Conservation (phyloP, 768 basidiomycete genomes). For the Kwoniella sp. region DNA sequence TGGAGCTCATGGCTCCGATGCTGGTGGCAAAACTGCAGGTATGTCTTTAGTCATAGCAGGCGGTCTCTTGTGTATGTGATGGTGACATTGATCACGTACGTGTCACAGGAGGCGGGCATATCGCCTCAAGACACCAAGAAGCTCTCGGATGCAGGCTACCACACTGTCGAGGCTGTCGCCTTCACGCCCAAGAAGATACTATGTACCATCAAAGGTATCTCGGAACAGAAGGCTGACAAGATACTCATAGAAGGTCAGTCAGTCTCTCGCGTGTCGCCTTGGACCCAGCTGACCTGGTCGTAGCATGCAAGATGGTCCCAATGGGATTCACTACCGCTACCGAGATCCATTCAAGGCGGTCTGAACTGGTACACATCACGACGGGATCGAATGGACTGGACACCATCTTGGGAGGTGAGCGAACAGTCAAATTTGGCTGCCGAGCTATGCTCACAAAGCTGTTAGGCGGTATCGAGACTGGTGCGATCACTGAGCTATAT, state of each 20-base stretch:
- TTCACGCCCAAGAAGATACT: slow-evolving; percentile 94
- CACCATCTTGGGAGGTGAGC: slow-evolving; percentile 68
- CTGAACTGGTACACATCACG: slow-evolving; percentile 92
- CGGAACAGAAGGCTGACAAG: slow-evolving; percentile 95
- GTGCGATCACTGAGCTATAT: slow-evolving; percentile 95
- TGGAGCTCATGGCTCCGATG: slow-evolving; percentile 69
- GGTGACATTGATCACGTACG: too few species aligned
- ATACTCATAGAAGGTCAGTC: slow-evolving; percentile 78
- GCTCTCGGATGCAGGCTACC: slow-evolving; percentile 79
- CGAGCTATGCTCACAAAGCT: neutral
- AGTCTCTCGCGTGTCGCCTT: neutral
- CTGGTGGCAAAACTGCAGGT: slow-evolving; percentile 66
- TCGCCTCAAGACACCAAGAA: slow-evolving; percentile 90
- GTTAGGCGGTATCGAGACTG: slow-evolving; percentile 85
- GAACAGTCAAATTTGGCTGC: neutral
- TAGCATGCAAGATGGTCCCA: slow-evolving; percentile 92
- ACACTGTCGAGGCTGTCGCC: slow-evolving; percentile 92
- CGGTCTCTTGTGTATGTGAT: neutral
- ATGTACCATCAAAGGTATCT: slow-evolving; percentile 89
- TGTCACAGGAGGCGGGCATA: slow-evolving; percentile 84
- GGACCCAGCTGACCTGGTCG: neutral
- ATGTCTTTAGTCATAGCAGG: slow-evolving; percentile 5
- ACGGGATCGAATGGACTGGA: slow-evolving; percentile 96
- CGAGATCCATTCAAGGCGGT: slow-evolving; percentile 88
- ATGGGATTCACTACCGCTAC: slow-evolving; percentile 98